A percentile compares a stretch with the other conserved stretches of the same genome.
Conservation (phyloP, 2,329 filamentous ascomycete genomes). For the Colletotrichum salicis region DNA sequence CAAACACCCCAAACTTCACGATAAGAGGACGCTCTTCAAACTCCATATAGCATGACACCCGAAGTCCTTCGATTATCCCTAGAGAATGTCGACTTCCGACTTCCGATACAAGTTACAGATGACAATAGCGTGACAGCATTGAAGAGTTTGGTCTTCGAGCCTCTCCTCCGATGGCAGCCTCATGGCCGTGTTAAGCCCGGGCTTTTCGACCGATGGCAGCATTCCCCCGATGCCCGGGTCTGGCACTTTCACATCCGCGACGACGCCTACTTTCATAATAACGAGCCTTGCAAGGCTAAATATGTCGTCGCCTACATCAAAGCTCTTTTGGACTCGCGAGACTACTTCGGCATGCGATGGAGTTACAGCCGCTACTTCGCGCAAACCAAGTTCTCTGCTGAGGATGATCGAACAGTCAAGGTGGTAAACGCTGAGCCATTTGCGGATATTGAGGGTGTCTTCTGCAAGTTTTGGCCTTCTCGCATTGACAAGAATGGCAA, state of each 20-base stretch:
- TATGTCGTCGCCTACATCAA: slow-evolving; percentile 6
- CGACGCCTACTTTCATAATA: slow-evolving; percentile 16
- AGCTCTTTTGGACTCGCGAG: slow-evolving; percentile 16
- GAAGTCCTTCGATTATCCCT: slow-evolving; percentile 12
- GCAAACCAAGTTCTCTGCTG: background rate
- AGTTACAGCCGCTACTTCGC: slow-evolving; percentile 26
- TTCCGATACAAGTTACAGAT: slow-evolving; percentile 26
- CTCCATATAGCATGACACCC: slow-evolving; percentile 13
- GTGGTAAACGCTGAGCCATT: slow-evolving; percentile 11
- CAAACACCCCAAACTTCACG: background rate
- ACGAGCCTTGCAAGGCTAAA: background rate
- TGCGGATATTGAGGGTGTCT: slow-evolving; percentile 4
- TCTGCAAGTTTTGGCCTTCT: slow-evolving; percentile 25
- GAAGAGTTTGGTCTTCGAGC: slow-evolving; percentile 27
- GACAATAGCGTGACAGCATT: slow-evolving; percentile 21
- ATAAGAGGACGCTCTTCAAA: background rate
- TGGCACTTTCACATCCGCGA: slow-evolving; percentile 21
- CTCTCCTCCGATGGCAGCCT: slow-evolving; percentile 18
- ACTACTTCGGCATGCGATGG: slow-evolving; percentile 30
- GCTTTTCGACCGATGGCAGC: slow-evolving; percentile 16
- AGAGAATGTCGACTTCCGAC: slow-evolving; percentile 26
- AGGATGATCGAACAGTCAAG: background rate
- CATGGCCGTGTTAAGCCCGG: slow-evolving; percentile 1
- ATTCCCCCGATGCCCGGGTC: slow-evolving; percentile 3
- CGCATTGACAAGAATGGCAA: background rate